Evolutionary conservation across 2,329 filamentous ascomycete species (phyloP).

Genomic region (Plenodomus tracheiphilus): DNA sequence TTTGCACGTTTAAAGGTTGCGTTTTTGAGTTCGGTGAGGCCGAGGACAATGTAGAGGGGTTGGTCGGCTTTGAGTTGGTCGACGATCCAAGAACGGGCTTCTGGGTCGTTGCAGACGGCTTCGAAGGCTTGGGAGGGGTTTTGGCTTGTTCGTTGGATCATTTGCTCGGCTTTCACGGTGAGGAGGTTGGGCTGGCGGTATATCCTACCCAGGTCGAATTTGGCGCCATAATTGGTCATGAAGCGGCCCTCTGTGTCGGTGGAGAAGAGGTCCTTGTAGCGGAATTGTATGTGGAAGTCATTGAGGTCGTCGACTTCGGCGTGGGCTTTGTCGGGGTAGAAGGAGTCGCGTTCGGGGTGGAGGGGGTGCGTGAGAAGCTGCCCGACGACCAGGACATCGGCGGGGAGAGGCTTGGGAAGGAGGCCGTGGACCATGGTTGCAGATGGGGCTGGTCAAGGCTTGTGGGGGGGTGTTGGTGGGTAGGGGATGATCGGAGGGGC

Average conservation of each 20-base stretch:
- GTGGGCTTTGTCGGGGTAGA: constrained; percentile 40
- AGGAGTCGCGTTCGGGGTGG: constrained; percentile 42
- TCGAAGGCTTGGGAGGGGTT: constrained; percentile 31
- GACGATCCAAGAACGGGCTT: constrained; percentile 38
- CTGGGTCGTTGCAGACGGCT: constrained; percentile 39
- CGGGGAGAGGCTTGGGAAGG: constrained; percentile 42
- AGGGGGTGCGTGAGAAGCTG: constrained; percentile 44
- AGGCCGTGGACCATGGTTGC: constrained; percentile 40
- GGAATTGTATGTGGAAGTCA: constrained; percentile 45
- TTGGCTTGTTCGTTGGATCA: constrained; percentile 42
- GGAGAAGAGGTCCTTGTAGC: constrained; percentile 44
- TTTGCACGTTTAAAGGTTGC: constrained; percentile 43
- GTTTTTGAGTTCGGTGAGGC: constrained; percentile 45
- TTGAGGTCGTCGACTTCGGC: constrained; percentile 43
- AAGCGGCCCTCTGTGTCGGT: constrained; percentile 44
- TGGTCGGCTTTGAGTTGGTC: constrained; percentile 31
- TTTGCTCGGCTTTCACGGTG: constrained; percentile 42
- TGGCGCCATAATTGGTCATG: constrained; percentile 44
- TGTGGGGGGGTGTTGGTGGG: background rate
- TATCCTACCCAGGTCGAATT: constrained; percentile 43
- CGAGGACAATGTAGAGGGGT: constrained; percentile 40
- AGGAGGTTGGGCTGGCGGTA: constrained; percentile 44
- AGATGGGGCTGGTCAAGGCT: background rate
- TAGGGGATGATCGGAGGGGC: constrained; percentile 15
- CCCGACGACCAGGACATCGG: constrained; percentile 39